Base-by-base conservation (phyloP, 345 rosid species). In the Camelina neglecta region DNA sequence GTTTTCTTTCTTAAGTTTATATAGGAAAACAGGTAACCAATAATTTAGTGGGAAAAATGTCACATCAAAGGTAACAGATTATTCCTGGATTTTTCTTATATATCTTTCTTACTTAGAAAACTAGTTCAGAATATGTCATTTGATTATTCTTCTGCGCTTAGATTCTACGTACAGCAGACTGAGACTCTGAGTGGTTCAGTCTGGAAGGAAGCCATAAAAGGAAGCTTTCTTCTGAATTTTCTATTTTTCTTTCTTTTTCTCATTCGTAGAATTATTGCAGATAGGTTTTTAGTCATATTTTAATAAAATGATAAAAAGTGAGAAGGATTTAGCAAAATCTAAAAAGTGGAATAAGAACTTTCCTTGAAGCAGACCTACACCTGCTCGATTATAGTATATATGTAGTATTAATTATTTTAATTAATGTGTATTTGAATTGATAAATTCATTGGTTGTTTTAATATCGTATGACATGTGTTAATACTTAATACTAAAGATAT, bases 1-100 rank as follows among this genome's bases (percentile, higher is more conserved):
- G n/a, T n/a, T n/a, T n/a, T n/a, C 44, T 44, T 18, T 33, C 18
- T 21, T 21, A 72, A 33, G 7, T 18, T 8, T n/a, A 16, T 55
- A 62, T 16, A 18, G 61, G 31, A 18, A 72, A 35, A 47, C 36
- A 35, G 20, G 10, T 49, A 54, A 60, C 61, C 10, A 60, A 21
- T 57, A 60, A 21, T 57, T 82, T 83, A 78, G 81, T 75, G 72
- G 86, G 59, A 77, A 29, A 82, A 50, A 23, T 61, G 80, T 85
- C 82, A 81, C 66, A 81, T 76, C 67, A 79, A 69, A 77, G 60
- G 65, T 70, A 58, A 80, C 81, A 69, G 81, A 81, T 73, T 74
- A 74, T 65, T 44, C 50, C 7, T 69, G 23, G 12, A 7, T 53
- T 56, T 67, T 53, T 1, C 6, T 16, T 24, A 23, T 74, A 39